These are phyloP conservation scores for Triangularia setosa DNA, from an alignment of 2,329 filamentous ascomycete genomes.

Conservation along the genomic window DNA sequence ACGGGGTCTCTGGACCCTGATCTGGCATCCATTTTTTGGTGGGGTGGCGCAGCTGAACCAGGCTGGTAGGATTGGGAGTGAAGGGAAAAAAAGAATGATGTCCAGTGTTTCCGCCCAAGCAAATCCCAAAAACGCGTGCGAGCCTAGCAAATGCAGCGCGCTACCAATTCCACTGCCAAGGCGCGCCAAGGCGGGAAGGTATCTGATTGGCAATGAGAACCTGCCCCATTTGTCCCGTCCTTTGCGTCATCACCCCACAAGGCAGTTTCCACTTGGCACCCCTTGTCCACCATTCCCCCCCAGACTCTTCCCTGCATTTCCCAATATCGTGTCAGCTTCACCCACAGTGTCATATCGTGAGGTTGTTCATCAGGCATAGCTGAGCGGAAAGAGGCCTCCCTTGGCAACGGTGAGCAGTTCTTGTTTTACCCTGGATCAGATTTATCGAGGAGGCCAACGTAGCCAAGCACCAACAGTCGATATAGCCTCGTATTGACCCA, in stretches of 20 bases:
- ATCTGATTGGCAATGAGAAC: background rate
- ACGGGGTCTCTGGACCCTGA: conserved; percentile 19
- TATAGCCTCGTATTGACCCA: background rate
- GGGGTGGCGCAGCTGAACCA: background rate
- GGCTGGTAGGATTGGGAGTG: background rate
- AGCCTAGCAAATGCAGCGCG: background rate
- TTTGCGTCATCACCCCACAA: background rate
- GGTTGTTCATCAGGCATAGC: background rate
- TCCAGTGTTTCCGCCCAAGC: background rate
- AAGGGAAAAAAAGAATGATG: background rate
- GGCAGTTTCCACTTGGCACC: background rate
- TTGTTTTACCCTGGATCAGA: background rate
- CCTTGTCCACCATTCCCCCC: background rate
- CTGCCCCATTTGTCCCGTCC: background rate
- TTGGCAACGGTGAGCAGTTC: background rate
- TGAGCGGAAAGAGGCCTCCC: background rate
- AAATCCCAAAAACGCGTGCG: background rate
- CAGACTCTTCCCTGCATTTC: background rate
- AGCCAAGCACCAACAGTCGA: background rate
- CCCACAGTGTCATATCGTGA: background rate
- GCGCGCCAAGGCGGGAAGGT: background rate
- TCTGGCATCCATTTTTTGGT: conserved; percentile 21
- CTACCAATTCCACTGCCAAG: background rate
- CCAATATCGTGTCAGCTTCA: background rate
- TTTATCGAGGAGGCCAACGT: no score